Evolutionary conservation across 495 filamentous ascomycete species (phyloP).

Genomic region (Aspergillus egyptiacus): DNA sequence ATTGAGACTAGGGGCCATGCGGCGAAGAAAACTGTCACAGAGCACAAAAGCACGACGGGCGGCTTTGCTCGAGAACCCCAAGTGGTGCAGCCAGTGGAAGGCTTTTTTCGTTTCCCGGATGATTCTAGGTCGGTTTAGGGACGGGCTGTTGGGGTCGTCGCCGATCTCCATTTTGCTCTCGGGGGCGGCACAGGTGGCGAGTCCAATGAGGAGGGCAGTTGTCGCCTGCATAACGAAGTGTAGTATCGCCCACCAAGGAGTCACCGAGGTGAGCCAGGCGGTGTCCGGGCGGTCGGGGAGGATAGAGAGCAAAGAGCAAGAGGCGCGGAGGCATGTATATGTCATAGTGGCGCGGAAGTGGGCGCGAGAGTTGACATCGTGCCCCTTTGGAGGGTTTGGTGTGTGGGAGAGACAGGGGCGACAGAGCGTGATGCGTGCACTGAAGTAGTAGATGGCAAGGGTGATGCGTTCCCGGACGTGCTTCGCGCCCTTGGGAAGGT

Average conservation of each 20-base stretch:
- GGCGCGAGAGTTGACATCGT: background rate
- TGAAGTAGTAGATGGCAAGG: slow-evolving; percentile 51
- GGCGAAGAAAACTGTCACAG: slow-evolving; percentile 24
- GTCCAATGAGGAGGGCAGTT: slow-evolving; percentile 50
- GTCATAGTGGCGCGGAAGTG: slow-evolving; percentile 46
- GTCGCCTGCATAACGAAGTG: slow-evolving; percentile 60
- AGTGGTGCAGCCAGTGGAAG: slow-evolving; percentile 42
- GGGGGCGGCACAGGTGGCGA: slow-evolving; percentile 26
- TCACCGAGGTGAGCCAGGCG: slow-evolving; percentile 38
- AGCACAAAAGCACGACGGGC: slow-evolving; percentile 47
- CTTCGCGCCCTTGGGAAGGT: slow-evolving; percentile 5
- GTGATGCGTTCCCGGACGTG: slow-evolving; percentile 27
- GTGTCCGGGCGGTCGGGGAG: slow-evolving; percentile 37
- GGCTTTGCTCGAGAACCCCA: slow-evolving; percentile 35
- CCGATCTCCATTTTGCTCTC: background rate
- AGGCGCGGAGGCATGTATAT: slow-evolving; percentile 49
- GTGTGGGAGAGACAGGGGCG: slow-evolving; percentile 50
- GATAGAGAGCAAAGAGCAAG: slow-evolving; percentile 46
- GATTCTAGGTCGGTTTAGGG: slow-evolving; percentile 17
- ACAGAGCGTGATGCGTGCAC: slow-evolving; percentile 49
- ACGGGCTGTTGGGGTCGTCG: slow-evolving; percentile 13
- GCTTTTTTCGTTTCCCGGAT: slow-evolving; percentile 44
- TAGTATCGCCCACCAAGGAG: slow-evolving; percentile 58
- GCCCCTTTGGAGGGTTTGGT: background rate
- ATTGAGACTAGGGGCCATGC: slow-evolving; percentile 22